Percentiles rank a stretch among this genome's conserved stretches.
Evolutionary conservation across 2,329 filamentous ascomycete species (phyloP).

Genomic region (Exophiala oligosperma): DNA sequence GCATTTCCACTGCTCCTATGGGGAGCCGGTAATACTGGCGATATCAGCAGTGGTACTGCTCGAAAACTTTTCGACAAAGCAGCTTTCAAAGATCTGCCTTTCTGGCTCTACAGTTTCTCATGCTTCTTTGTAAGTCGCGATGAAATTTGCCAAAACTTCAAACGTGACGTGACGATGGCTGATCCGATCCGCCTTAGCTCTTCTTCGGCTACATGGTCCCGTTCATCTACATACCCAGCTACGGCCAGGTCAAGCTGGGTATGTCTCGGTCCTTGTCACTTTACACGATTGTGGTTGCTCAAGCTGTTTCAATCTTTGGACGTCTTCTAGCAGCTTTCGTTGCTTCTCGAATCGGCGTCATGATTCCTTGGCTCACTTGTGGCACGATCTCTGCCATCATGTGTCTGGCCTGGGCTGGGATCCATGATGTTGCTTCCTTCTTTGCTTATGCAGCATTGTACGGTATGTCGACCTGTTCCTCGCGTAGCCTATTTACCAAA

Average conservation of each 20-base stretch:
- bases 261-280: constrained; percentile 45
- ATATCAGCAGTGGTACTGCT: constrained; percentile 37
- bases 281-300: constrained; percentile 62
- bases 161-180: background rate
- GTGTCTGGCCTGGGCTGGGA: constrained; percentile 56
- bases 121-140: constrained; percentile 33
- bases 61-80: constrained; percentile 46
- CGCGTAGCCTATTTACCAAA: no score
- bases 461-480: constrained; percentile 33
- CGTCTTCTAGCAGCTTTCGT: constrained; percentile 55
- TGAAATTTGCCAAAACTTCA: background rate
- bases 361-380: constrained; percentile 57
- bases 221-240: constrained; percentile 44
- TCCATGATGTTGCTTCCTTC: constrained; percentile 48
- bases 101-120: constrained; percentile 40
- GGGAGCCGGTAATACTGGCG: constrained; percentile 33
- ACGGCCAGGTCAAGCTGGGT: constrained; percentile 33
- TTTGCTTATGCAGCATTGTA: constrained; percentile 62
- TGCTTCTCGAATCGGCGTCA: constrained; percentile 55
- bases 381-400: constrained; percentile 40
- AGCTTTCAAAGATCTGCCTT: constrained; percentile 48
- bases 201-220: constrained; percentile 51
- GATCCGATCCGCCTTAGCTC: constrained; percentile 10
- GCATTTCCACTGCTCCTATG: constrained; percentile 29
- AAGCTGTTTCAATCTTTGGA: constrained; percentile 57